Evolutionary conservation across 1,284 basidiomycete species (phyloP).

Genomic region (Apiotrichum laibachii): DNA sequence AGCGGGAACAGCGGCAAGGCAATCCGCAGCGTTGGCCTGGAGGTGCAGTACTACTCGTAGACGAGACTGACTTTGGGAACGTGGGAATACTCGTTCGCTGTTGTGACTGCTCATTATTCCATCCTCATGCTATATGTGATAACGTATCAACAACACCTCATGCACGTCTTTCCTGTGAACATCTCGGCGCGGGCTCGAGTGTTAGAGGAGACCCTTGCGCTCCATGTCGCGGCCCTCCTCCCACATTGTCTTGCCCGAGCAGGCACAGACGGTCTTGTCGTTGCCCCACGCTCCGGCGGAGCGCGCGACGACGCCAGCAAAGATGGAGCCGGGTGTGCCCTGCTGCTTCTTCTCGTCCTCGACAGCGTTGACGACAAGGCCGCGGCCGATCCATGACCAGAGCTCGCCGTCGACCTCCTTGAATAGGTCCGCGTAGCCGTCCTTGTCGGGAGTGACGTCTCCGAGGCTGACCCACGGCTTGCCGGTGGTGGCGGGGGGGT

Average conservation of each 20-base stretch:
- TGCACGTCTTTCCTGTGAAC: too few relatives aligned
- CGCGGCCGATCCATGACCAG: constrained; percentile 52
- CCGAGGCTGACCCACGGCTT: constrained; percentile 38
- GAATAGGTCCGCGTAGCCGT: constrained; percentile 53
- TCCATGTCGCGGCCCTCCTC: constrained; percentile 53
- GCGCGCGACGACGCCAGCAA: constrained; percentile 52
- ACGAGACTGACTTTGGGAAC: too few relatives aligned
- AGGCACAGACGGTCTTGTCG: constrained; percentile 53
- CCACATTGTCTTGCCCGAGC: constrained; percentile 52
- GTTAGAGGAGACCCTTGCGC: constrained; percentile 27
- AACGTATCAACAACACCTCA: too few relatives aligned
- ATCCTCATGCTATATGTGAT: too few relatives aligned
- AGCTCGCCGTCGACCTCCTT: constrained; percentile 49
- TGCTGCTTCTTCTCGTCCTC: background rate
- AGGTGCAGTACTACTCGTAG: constrained; percentile 77
- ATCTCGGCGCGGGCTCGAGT: background rate
- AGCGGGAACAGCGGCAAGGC: constrained; percentile 65
- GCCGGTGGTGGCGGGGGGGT: constrained; percentile 49
- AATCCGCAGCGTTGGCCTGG: constrained; percentile 80
- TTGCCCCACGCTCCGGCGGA: constrained; percentile 52
- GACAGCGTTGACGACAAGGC: constrained; percentile 40
- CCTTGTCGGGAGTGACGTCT: constrained; percentile 41
- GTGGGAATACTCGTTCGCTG: background rate
- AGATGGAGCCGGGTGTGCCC: constrained; percentile 23
- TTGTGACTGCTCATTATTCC: too few relatives aligned